phyloP scores from a whole-genome alignment of 345 rosid species.

The Camelina neglecta region DNA sequence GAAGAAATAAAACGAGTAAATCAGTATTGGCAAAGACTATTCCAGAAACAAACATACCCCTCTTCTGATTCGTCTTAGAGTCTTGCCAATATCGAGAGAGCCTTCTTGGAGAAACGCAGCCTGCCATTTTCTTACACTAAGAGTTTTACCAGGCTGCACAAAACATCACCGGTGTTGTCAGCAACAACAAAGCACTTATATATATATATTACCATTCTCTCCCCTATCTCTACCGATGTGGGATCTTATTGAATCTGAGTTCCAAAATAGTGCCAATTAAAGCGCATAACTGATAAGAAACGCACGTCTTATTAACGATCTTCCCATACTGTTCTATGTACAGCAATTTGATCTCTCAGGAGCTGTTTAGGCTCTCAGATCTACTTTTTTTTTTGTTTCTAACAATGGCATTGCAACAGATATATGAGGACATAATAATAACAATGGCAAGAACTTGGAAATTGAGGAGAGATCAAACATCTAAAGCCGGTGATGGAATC shows the following conservation, averaged over 20 bases:
- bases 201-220: too few relatives aligned
- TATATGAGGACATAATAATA: too few relatives aligned
- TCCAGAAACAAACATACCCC: constrained; percentile 62
- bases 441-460: too few relatives aligned
- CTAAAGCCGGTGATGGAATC: neutral
- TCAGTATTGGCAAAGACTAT: neutral
- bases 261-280: neutral
- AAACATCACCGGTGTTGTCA: constrained; percentile 31
- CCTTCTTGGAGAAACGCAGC: constrained; percentile 84
- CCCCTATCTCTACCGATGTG: too few relatives aligned
- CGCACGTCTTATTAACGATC: neutral
- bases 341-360: too few relatives aligned
- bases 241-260: constrained; percentile 13
- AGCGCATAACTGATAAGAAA: neutral
- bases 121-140: constrained; percentile 92
- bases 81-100: constrained; percentile 79
- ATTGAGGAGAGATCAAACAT: neutral
- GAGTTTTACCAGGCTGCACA: constrained; percentile 90
- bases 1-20: neutral
- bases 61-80: constrained; percentile 76
- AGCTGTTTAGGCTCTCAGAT: too few relatives aligned
- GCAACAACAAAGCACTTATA: neutral
- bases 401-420: too few relatives aligned
- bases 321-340: neutral
- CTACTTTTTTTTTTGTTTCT: too few relatives aligned